Evolutionary conservation across 306 rosid species (phyloP), one percentile per base, ranked within the genome.

Genomic region (Ochetophila trinervis): DNA sequence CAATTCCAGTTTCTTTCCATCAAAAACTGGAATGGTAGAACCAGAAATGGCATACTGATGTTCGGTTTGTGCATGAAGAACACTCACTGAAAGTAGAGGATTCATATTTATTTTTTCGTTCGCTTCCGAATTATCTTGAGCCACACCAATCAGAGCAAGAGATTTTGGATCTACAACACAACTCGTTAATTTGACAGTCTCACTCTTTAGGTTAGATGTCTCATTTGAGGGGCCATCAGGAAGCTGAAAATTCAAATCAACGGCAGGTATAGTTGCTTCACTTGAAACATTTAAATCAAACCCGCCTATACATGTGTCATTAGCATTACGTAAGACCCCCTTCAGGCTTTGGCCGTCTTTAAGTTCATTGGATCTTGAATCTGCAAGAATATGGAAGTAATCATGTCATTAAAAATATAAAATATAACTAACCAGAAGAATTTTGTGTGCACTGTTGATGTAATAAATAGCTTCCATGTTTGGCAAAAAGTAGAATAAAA

Each of bases 351-450:
- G 65, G 36, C 23, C 60, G 47, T 54, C 62, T n/a, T 35, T 40
- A 48, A 50, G 71, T 71, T 77, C 67, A 19, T 64, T 47, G 56
- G 63, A 55, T 47, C 34, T 42, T 57, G 54, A 68, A 75, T 75
- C 98, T 89, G 77, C 74, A 78, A 66, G 58, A 81, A 73, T 37
- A 40, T 44, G 69, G 44, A 7, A 4, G 52, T n/a, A 54, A 10
- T 18, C 32, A 61, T 53, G 36, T 50, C 22, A 70, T 21, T 10
- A 20, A 27, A 27, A 27, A 27, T 27, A 1, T 27, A 27, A 11
- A 16, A 63, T n/a, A 74, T 14, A 74, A 8, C 17, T 45, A 62
- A 67, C 50, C 27, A 56, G 70, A 76, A 74, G 45, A 48, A 47
- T 30, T n/a, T 42, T 54, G 69, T 51, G 32, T 16, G 27, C 15